Evolutionary conservation across 2,329 filamentous ascomycete genomes (phyloP).

Genomic region (Phoma sp.): DNA sequence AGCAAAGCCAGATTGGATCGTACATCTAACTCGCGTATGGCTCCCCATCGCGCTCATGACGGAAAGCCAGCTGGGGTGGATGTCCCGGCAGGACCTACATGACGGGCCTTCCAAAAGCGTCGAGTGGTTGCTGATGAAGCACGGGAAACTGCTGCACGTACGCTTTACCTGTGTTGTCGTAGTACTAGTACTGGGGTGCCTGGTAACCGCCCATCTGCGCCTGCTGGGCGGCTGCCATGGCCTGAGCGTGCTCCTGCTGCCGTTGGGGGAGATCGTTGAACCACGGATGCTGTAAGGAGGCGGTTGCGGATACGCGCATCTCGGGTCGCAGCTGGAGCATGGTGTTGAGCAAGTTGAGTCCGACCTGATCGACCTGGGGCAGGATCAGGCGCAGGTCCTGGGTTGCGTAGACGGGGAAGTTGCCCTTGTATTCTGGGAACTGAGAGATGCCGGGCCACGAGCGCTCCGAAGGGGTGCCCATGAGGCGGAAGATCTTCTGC

Average conservation of each 20-base stretch:
- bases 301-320: conserved; percentile 84
- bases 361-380: conserved; percentile 85
- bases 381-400: conserved; percentile 87
- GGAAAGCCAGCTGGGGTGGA: neutral
- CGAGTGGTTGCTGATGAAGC: neutral
- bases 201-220: conserved; percentile 48
- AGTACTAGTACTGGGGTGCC: conserved; percentile 46
- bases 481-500: conserved; percentile 95
- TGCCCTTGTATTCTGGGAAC: conserved; percentile 97
- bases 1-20: neutral
- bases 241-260: conserved; percentile 47
- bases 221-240: conserved; percentile 45
- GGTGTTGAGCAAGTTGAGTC: conserved; percentile 83
- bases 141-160: neutral
- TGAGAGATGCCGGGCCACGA: conserved; percentile 95
- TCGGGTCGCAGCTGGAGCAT: conserved; percentile 95
- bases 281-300: conserved; percentile 90
- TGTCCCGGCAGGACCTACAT: neutral
- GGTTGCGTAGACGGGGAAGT: conserved; percentile 91
- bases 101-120: neutral
- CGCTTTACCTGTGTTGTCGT: neutral
- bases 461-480: conserved; percentile 95
- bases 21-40: neutral
- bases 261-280: conserved; percentile 75
- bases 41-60: neutral